Evolutionary conservation across 352 stramenopile species (phyloP), one percentile per base, ranked within the genome.

Genomic region (Phytophthora agathidicida): DNA sequence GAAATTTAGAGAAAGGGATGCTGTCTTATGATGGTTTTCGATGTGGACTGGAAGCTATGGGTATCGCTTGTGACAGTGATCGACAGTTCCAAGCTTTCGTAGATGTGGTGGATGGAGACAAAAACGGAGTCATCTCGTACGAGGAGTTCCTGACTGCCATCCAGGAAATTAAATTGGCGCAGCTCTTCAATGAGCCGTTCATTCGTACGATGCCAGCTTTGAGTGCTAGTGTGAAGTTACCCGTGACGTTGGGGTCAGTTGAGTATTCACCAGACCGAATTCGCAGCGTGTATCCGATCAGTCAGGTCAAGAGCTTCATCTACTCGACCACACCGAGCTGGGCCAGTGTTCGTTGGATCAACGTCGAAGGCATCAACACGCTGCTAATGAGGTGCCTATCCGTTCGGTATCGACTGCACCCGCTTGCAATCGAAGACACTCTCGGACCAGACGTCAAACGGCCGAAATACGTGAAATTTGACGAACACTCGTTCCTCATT

Each of bases 91-190:
- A 74, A 14, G 60, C 68, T 3, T 91, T 96, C 46, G 81, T 94
- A 9, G 37, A 77, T 0, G 88, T 90, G 11, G 74, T 94, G 4
- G 85, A 96, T 49, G 79, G 86, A 37, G 78, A 96, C 51, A 69
- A 80, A 31, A 92, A 86, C 60, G 82, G 83, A 28, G 65, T 73
- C 27, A 94, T 96, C 47, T 90, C 81, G 26, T 92, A 86, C 54
- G 72, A 86, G 7, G 85, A 94, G 46, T 96, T 96, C 60, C 70
- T 91, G 57, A 69, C 74, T 9, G 83, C 86, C 10, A 85, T 96
- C 33, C 87, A 96, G 43, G 86, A 91, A 56, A 91, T 96, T 43
- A 96, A 94, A 65, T 65, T 94, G 22, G 85, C 83, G 17, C 83
- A 94, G 44, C 76, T 96, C 24, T 93, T 96, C 51, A 84, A 75